These are phyloP conservation scores for Pseudoneurospora amorphoporcata DNA, from an alignment of 495 filamentous ascomycete genomes.

Conservation along the genomic window DNA sequence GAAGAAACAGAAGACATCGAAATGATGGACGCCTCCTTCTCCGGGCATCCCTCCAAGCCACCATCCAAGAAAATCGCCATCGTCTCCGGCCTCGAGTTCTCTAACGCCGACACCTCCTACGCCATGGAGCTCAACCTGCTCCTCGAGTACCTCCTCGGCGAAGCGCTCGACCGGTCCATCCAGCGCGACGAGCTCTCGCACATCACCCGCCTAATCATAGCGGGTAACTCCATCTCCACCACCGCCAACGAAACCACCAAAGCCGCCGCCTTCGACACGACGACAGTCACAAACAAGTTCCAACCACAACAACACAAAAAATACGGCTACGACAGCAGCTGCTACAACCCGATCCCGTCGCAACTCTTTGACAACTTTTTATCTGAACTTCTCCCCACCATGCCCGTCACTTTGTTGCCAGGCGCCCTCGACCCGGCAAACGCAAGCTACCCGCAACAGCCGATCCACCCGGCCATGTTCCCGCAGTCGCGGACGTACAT, in stretches of 20 bases:
- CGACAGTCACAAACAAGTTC: slow-evolving; percentile 22
- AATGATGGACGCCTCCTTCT: slow-evolving; percentile 28
- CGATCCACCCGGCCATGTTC: slow-evolving; percentile 75
- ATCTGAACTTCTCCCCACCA: slow-evolving; percentile 62
- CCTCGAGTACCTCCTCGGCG: slow-evolving; percentile 79
- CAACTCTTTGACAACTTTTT: slow-evolving; percentile 78
- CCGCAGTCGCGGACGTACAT: slow-evolving; percentile 60
- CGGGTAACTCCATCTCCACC: slow-evolving; percentile 70
- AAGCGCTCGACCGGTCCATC: slow-evolving; percentile 47
- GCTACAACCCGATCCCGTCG: slow-evolving; percentile 79
- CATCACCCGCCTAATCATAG: slow-evolving; percentile 81
- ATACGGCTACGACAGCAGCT: slow-evolving; percentile 84
- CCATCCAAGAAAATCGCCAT: slow-evolving; percentile 65
- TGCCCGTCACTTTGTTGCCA: slow-evolving; percentile 73
- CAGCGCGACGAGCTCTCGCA: slow-evolving; percentile 47
- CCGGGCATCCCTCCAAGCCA: slow-evolving; percentile 7
- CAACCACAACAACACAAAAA: slow-evolving; percentile 48
- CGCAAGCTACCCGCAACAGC: slow-evolving; percentile 68
- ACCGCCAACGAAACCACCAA: slow-evolving; percentile 19
- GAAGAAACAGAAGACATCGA: slow-evolving; percentile 32
- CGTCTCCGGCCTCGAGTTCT: slow-evolving; percentile 78
- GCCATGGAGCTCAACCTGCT: slow-evolving; percentile 65
- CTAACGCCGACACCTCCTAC: slow-evolving; percentile 57
- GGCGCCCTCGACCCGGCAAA: slow-evolving; percentile 72
- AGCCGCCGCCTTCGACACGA: slow-evolving; percentile 19